Percentiles rank a stretch among this genome's conserved stretches.
These are phyloP conservation scores for Tilletiopsis washingtonensis DNA, from an alignment of 1,284 basidiomycete genomes.

Conservation along the genomic window DNA sequence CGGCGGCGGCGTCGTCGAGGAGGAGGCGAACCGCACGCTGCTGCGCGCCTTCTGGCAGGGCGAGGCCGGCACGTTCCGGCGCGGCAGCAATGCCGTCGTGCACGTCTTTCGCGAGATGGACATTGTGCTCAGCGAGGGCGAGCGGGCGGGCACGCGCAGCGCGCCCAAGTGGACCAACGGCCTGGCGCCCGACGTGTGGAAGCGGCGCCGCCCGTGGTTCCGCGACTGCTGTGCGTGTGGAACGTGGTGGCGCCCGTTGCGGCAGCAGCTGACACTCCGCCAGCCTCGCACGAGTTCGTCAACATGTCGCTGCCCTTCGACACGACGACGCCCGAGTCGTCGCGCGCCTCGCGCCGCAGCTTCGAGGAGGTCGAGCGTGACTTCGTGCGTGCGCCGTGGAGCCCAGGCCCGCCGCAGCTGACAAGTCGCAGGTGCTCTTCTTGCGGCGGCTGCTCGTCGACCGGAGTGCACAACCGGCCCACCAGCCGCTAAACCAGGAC, in stretches of 20 bases:
- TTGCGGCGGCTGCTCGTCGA: no score
- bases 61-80: slow-evolving; percentile 51
- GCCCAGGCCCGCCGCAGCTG: no score
- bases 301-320: slow-evolving; percentile 54
- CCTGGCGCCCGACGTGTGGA: slow-evolving; percentile 66
- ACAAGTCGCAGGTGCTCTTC: no score
- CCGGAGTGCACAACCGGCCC: no score
- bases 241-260: background rate
- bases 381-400: slow-evolving; percentile 3
- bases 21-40: slow-evolving; percentile 55
- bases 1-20: slow-evolving; percentile 94
- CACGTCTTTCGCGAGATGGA: slow-evolving; percentile 64
- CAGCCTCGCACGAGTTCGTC: slow-evolving; percentile 65
- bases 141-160: slow-evolving; percentile 54
- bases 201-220: slow-evolving; percentile 79
- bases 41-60: slow-evolving; percentile 61
- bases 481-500: no score
- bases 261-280: no score
- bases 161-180: slow-evolving; percentile 47
- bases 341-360: background rate
- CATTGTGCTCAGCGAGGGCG: slow-evolving; percentile 51
- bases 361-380: slow-evolving; percentile 5
- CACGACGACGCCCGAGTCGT: slow-evolving; percentile 3
- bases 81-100: no score
- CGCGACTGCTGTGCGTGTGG: slow-evolving; percentile 56